Evolutionary conservation across 108 stramenopile species (phyloP).

Genomic region (Fistulifera pelliculosa): DNA sequence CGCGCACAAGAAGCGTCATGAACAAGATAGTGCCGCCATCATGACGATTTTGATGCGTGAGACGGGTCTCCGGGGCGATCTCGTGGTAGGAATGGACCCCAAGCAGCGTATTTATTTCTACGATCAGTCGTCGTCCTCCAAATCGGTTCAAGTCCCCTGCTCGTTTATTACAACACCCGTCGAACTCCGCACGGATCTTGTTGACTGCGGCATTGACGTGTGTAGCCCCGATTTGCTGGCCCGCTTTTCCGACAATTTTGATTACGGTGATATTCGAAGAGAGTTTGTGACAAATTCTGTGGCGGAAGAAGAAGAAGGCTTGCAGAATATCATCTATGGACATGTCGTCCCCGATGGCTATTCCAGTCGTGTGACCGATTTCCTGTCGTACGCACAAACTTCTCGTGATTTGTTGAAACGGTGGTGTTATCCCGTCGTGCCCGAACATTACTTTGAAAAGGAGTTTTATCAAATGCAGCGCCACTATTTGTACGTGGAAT

Average conservation of each 20-base stretch:
- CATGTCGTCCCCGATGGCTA: slow-evolving; percentile 68
- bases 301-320: slow-evolving; percentile 89
- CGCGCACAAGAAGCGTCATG: slow-evolving; percentile 54
- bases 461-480: slow-evolving; percentile 38
- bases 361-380: slow-evolving; percentile 85
- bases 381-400: slow-evolving; percentile 76
- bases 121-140: slow-evolving; percentile 36
- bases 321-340: slow-evolving; percentile 87
- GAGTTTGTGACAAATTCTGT: slow-evolving; percentile 89
- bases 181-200: slow-evolving; percentile 62
- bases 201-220: slow-evolving; percentile 93
- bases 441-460: slow-evolving; percentile 54
- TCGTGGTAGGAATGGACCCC: slow-evolving; percentile 72
- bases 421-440: slow-evolving; percentile 94
- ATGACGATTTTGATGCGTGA: slow-evolving; percentile 82
- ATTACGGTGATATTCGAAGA: slow-evolving; percentile 83
- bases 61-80: slow-evolving; percentile 30
- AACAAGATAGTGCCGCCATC: slow-evolving; percentile 69
- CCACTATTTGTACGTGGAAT: slow-evolving; percentile 47
- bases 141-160: slow-evolving; percentile 41
- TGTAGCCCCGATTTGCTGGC: slow-evolving; percentile 97
- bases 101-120: slow-evolving; percentile 61
- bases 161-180: slow-evolving; percentile 63
- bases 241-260: slow-evolving; percentile 93
- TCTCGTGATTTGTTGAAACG: slow-evolving; percentile 79